Percentiles rank a stretch among this genome's conserved stretches.
Evolutionary conservation across 371 early-diverging fungal genomes (phyloP).

Genomic region (Rhizopus delemar): DNA sequence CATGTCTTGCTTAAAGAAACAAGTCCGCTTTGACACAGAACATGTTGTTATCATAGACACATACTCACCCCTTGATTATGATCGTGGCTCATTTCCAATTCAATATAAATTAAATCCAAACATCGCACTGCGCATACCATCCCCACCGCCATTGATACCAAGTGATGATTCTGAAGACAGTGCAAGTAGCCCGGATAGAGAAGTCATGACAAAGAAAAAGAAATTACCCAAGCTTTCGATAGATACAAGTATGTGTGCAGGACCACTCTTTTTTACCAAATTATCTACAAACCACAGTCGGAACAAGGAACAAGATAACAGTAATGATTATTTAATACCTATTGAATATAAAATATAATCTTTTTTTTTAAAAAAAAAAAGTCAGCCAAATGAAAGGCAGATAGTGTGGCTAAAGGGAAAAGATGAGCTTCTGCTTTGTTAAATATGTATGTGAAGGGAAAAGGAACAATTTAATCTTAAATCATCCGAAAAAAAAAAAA

Average conservation of each 20-base stretch:
- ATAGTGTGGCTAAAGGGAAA: no score
- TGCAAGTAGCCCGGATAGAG: constrained; percentile 1
- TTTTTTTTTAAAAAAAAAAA: background rate
- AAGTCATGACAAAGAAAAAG: constrained; percentile 5
- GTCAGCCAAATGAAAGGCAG: background rate
- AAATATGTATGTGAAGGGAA: no score
- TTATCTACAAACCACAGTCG: constrained; percentile 32
- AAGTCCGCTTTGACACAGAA: constrained; percentile 25
- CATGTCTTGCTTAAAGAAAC: constrained; percentile 4
- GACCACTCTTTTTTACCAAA: constrained; percentile 33
- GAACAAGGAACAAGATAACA: constrained; percentile 8
- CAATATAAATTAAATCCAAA: constrained; percentile 31
- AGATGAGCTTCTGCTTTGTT: no score
- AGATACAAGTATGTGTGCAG: constrained; percentile 30
- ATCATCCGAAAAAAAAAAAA: no score
- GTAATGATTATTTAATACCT: constrained; percentile 28
- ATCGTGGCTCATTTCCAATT: constrained; percentile 26
- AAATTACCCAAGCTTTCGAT: constrained; percentile 28
- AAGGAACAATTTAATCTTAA: no score
- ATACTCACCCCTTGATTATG: constrained; percentile 28
- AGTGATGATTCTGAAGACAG: constrained; percentile 12
- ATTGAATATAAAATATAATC: constrained; percentile 2
- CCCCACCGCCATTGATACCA: constrained; percentile 12
- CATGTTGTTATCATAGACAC: constrained; percentile 22
- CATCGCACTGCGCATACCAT: constrained; percentile 22